phyloP scores from a whole-genome alignment of 1,284 basidiomycete species.

The Pascua sp. region DNA sequence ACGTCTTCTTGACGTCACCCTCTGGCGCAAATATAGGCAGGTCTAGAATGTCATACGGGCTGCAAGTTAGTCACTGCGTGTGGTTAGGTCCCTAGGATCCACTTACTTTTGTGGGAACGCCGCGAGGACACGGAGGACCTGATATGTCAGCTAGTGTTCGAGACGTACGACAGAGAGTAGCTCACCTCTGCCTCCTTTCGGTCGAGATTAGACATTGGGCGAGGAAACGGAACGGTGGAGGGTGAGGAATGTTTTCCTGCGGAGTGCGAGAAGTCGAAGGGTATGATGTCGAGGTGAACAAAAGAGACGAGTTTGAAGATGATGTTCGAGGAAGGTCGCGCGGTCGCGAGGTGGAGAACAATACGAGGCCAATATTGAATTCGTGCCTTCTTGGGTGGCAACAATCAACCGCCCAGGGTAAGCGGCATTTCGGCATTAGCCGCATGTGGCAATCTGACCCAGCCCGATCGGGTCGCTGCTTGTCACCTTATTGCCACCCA shows the following conservation, averaged over 20 bases:
- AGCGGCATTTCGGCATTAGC: constrained; percentile 1
- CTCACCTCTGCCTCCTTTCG: constrained; percentile 36
- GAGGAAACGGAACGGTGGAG: background rate
- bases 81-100: too few relatives aligned
- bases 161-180: background rate
- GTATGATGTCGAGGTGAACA: too few relatives aligned
- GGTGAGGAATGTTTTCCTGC: too few relatives aligned
- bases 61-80: constrained; percentile 21
- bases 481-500: too few relatives aligned
- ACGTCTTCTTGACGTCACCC: constrained; percentile 55
- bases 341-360: background rate
- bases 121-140: constrained; percentile 54
- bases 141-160: constrained; percentile 14
- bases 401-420: background rate
- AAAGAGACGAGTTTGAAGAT: constrained; percentile 20
- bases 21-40: constrained; percentile 52
- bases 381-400: constrained; percentile 6
- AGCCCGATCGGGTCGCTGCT: background rate
- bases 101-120: constrained; percentile 57
- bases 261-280: background rate
- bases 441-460: background rate
- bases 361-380: background rate
- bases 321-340: background rate
- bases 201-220: constrained; percentile 25
- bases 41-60: constrained; percentile 57